Conservation (phyloP, 495 filamentous ascomycete genomes). For the Lineolata rhizophorae region DNA sequence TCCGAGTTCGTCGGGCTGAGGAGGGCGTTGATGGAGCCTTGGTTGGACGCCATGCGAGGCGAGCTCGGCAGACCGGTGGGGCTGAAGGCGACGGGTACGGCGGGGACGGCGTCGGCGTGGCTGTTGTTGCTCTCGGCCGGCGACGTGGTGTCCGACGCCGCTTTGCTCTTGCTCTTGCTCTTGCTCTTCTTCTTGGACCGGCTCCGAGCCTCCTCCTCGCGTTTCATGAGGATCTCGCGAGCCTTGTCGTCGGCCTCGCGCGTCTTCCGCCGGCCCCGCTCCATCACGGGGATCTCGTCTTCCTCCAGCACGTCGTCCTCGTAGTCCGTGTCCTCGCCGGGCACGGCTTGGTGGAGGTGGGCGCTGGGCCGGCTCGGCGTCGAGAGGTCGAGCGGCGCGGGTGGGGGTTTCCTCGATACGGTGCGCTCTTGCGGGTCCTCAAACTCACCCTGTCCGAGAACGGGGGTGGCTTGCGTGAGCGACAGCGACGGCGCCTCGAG, state of each 20-base stretch:
- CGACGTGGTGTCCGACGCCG: conserved; percentile 1
- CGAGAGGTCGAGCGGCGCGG: conserved; percentile 59
- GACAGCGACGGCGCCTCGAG: conserved; percentile 8
- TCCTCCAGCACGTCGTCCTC: conserved; percentile 47
- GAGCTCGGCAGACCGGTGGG: conserved; percentile 8
- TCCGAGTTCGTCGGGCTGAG: conserved; percentile 13
- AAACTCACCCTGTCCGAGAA: conserved; percentile 10
- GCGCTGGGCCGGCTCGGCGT: conserved; percentile 17
- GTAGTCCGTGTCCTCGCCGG: conserved; percentile 57
- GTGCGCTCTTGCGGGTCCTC: not conserved
- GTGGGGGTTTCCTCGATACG: conserved; percentile 24
- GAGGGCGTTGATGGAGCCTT: conserved; percentile 10
- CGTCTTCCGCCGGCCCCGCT: conserved; percentile 64
- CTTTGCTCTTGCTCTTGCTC: conserved; percentile 17
- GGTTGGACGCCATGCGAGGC: conserved; percentile 7
- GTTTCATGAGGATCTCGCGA: conserved; percentile 36
- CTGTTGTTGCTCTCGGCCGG: conserved; percentile 2
- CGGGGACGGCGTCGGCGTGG: too few relatives aligned
- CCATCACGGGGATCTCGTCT: conserved; percentile 31
- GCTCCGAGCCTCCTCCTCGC: conserved; percentile 42
- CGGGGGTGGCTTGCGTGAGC: conserved; percentile 14
- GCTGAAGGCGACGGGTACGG: conserved; percentile 3
- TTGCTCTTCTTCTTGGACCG: conserved; percentile 32
- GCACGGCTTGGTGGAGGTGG: conserved; percentile 23
- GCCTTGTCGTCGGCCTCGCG: conserved; percentile 72